Evolutionary conservation across 495 filamentous ascomycete genomes (phyloP).

Genomic region (Penicillium psychrofluorescens): DNA sequence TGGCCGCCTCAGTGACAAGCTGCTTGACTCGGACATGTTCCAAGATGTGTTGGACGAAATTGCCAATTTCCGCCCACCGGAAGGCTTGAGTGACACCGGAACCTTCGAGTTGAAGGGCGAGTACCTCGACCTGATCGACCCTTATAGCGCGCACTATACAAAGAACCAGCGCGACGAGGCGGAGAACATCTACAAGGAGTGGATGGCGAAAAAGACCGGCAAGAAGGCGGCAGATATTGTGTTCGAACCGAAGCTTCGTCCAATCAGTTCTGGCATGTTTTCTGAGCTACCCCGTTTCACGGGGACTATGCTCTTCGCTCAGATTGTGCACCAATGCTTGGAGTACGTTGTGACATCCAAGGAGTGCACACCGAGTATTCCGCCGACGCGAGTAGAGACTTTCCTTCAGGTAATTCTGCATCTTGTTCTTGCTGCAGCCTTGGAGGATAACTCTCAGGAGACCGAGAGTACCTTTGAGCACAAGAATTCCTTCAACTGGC

Average conservation of each 20-base stretch:
- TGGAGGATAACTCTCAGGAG: slow-evolving; percentile 67
- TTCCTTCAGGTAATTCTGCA: slow-evolving; percentile 90
- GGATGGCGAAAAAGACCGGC: slow-evolving; percentile 83
- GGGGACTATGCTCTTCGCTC: slow-evolving; percentile 73
- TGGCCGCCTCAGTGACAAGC: slow-evolving; percentile 53
- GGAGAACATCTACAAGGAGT: slow-evolving; percentile 76
- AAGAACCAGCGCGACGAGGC: slow-evolving; percentile 97
- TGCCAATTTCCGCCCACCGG: slow-evolving; percentile 79
- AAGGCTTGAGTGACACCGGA: slow-evolving; percentile 85
- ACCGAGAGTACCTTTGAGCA: slow-evolving; percentile 39
- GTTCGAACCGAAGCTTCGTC: slow-evolving; percentile 82
- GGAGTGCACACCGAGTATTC: slow-evolving; percentile 60
- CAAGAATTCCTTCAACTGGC: slow-evolving; percentile 57
- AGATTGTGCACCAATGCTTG: slow-evolving; percentile 83
- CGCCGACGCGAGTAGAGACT: slow-evolving; percentile 74
- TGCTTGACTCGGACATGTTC: slow-evolving; percentile 65
- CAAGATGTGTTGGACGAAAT: slow-evolving; percentile 85
- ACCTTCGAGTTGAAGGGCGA: slow-evolving; percentile 88
- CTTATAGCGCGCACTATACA: slow-evolving; percentile 88
- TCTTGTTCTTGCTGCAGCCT: slow-evolving; percentile 70
- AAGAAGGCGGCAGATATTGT: slow-evolving; percentile 76
- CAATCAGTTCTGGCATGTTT: slow-evolving; percentile 71
- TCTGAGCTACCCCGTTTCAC: slow-evolving; percentile 69
- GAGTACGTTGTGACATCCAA: slow-evolving; percentile 64
- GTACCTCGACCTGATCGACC: slow-evolving; percentile 79